These are phyloP conservation scores for Kodamaea laetipori DNA, from an alignment of 805 yeast genomes.

Conservation along the genomic window DNA sequence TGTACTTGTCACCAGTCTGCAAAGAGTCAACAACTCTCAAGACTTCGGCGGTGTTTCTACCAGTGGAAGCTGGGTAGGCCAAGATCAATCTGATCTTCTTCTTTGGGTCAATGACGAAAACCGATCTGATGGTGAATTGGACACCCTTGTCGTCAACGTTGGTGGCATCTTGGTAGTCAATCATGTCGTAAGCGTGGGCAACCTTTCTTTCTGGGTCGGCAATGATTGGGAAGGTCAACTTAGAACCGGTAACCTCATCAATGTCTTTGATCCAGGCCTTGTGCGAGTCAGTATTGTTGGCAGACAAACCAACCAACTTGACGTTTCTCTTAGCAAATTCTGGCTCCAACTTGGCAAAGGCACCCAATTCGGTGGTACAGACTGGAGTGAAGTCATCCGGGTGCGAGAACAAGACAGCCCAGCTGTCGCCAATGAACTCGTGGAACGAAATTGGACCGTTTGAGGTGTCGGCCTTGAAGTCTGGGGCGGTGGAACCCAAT, in stretches of 20 bases:
- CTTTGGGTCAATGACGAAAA: slow-evolving; percentile 84
- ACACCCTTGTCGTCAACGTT: slow-evolving; percentile 67
- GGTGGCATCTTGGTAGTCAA: slow-evolving; percentile 80
- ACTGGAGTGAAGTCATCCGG: slow-evolving; percentile 98
- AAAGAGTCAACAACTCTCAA: slow-evolving; percentile 87
- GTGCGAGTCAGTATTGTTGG: slow-evolving; percentile 80
- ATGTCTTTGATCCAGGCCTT: slow-evolving; percentile 88
- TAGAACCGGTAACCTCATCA: slow-evolving; percentile 78
- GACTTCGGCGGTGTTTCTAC: slow-evolving; percentile 92
- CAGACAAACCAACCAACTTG: slow-evolving; percentile 87
- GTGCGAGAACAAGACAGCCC: slow-evolving; percentile 90
- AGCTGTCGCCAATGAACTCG: slow-evolving; percentile 78
- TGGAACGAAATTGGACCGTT: slow-evolving; percentile 84
- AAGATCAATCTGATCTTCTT: slow-evolving; percentile 85
- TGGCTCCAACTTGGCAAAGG: slow-evolving; percentile 84
- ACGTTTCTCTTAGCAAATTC: slow-evolving; percentile 84
- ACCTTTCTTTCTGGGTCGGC: slow-evolving; percentile 86
- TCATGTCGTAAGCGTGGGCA: slow-evolving; percentile 83
- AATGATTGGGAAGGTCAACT: slow-evolving; percentile 84
- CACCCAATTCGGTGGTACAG: slow-evolving; percentile 95
- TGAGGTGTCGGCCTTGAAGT: slow-evolving; percentile 82
- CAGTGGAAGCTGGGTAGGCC: slow-evolving; percentile 91
- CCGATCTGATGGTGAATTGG: slow-evolving; percentile 88
- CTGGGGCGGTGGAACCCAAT: slow-evolving; percentile 85
- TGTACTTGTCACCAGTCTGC: slow-evolving; percentile 79